Evolutionary conservation across 2,329 filamentous ascomycete species (phyloP), one percentile per base, ranked within the genome.

Genomic region (Hypoxylon sp.): DNA sequence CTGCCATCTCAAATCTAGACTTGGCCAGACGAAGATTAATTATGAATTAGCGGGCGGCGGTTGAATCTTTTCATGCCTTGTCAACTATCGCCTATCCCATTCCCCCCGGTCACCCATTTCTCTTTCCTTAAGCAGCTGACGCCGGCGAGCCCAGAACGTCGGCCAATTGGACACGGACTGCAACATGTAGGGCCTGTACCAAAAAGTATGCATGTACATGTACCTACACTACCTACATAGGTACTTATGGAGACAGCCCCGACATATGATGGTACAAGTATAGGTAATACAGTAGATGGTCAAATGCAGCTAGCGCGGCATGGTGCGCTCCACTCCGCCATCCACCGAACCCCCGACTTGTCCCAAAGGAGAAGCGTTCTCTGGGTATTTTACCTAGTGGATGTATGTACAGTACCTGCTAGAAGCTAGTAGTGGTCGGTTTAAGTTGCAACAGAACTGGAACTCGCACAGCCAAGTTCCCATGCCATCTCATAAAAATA

Each of bases 221-320:
- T n/a, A n/a, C n/a, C n/a, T n/a, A n/a, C n/a, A n/a, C n/a, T n/a
- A n/a, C n/a, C n/a, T n/a, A n/a, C n/a, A n/a, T n/a, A n/a, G n/a
- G n/a, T n/a, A n/a, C n/a, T n/a, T n/a, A n/a, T n/a, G n/a, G n/a
- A n/a, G n/a, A n/a, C n/a, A n/a, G n/a, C n/a, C n/a, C n/a, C n/a
- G 60, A 55, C 53, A 49, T 22, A 48, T 61, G 57, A 69, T 69
- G 64, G 67, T 69, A 45, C 61, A 67, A 67, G n/a, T n/a, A n/a
- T n/a, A n/a, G n/a, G n/a, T n/a, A n/a, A n/a, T n/a, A n/a, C n/a
- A n/a, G n/a, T 68, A 58, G 54, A 65, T 57, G 57, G 58, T 69
- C 58, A 16, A 65, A 69, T 64, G 48, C 26, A 63, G 67, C 64
- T 69, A 69, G 67, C 51, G 64, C 46, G 33, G 18, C 38, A 24